Conservation (phyloP, 495 filamentous ascomycete genomes). For the Aspergillus cristatus region DNA sequence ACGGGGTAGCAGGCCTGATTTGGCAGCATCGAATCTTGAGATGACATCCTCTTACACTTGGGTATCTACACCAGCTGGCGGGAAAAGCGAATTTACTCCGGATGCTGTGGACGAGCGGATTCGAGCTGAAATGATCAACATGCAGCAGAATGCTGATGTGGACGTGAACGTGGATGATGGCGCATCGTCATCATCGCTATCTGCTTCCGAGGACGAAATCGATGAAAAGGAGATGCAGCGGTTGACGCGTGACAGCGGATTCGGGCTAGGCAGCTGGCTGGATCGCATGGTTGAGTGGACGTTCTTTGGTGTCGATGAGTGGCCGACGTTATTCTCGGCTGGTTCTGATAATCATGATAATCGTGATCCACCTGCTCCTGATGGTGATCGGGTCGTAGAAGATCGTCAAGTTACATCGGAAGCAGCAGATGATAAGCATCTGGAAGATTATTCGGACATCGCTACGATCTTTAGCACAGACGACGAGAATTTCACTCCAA, state of each 20-base stretch:
- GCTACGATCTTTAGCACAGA: conserved; percentile 6
- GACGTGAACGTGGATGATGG: conserved; percentile 5
- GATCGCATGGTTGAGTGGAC: conserved; percentile 67
- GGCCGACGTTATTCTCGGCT: conserved; percentile 14
- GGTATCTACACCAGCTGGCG: conserved; percentile 6
- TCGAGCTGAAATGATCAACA: conserved; percentile 32
- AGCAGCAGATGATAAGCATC: not conserved
- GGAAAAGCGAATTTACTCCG: conserved; percentile 17
- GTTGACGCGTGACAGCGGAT: conserved; percentile 46
- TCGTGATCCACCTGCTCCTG: too few species aligned
- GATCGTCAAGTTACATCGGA: not conserved
- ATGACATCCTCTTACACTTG: conserved; percentile 1
- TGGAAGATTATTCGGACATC: conserved; percentile 26
- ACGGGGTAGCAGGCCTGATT: conserved; percentile 24
- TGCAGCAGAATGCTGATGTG: conserved; percentile 12
- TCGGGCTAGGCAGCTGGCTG: conserved; percentile 66
- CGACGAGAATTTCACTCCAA: conserved; percentile 19
- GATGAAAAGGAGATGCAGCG: conserved; percentile 36
- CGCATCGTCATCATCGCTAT: conserved; percentile 1
- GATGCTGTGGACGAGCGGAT: conserved; percentile 39
- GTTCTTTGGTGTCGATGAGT: conserved; percentile 64
- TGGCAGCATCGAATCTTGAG: conserved; percentile 23
- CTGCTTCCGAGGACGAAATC: conserved; percentile 30
- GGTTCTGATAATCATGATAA: too few species aligned
- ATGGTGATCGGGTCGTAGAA: not conserved